Percentiles rank a stretch among this genome's conserved stretches.
Evolutionary conservation across 495 filamentous ascomycete species (phyloP).

Genomic region (Penicillium soppii): DNA sequence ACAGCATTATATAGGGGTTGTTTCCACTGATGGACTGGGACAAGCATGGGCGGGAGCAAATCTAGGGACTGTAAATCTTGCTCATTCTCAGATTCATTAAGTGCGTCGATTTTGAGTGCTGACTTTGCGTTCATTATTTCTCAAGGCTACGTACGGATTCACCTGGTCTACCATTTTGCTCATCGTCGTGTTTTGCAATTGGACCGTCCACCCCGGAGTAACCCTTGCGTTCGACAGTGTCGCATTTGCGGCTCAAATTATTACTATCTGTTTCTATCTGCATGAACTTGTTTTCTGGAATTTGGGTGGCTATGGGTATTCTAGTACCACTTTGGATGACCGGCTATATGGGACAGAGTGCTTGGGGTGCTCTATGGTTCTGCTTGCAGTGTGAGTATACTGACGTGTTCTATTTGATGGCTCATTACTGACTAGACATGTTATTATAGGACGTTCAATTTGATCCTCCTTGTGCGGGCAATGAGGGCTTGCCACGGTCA

Average conservation of each 20-base stretch:
- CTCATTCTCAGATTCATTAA: too few species aligned
- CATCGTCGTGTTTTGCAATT: slow-evolving; percentile 15
- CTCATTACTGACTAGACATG: neutral
- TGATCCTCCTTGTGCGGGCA: slow-evolving; percentile 13
- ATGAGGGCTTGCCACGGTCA: slow-evolving; percentile 12
- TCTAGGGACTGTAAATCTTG: slow-evolving; percentile 13
- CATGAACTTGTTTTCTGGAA: slow-evolving; percentile 14
- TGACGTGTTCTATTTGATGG: neutral
- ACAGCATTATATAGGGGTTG: slow-evolving; percentile 8
- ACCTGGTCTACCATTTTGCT: slow-evolving; percentile 14
- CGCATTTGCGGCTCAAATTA: slow-evolving; percentile 13
- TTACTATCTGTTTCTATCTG: slow-evolving; percentile 10
- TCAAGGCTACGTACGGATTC: slow-evolving; percentile 15
- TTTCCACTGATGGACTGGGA: slow-evolving; percentile 15
- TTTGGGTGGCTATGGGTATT: slow-evolving; percentile 7
- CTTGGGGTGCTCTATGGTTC: slow-evolving; percentile 13
- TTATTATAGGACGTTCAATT: slow-evolving; percentile 7
- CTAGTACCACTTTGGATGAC: neutral
- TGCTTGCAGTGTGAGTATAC: slow-evolving; percentile 13
- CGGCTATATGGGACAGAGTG: slow-evolving; percentile 13
- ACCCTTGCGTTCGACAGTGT: slow-evolving; percentile 15
- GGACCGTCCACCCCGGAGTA: slow-evolving; percentile 9
- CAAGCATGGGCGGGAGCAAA: slow-evolving; percentile 7
- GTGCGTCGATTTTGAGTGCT: neutral
- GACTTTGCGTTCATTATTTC: neutral